Percentiles rank a stretch among this genome's conserved stretches.
Evolutionary conservation across 2,329 filamentous ascomycete genomes (phyloP).

Genomic region (Aspergillus tamarii): DNA sequence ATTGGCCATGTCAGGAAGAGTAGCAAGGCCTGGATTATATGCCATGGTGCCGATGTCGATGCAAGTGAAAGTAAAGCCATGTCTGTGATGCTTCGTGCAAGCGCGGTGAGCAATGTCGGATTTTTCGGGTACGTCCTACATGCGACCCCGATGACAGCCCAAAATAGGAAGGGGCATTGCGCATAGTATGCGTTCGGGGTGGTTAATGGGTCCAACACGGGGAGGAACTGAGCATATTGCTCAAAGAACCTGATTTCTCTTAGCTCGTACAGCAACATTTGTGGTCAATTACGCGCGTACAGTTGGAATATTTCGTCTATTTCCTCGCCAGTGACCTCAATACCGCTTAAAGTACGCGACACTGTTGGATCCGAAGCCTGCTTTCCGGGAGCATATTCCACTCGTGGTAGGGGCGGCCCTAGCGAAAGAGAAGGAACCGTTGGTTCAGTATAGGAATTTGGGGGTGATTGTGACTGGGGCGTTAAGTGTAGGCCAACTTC

Average conservation of each 20-base stretch:
- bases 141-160: conserved; percentile 60
- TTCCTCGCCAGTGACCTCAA: conserved; percentile 35
- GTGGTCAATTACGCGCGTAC: conserved; percentile 24
- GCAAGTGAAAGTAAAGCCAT: conserved; percentile 40
- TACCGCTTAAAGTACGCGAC: conserved; percentile 34
- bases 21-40: conserved; percentile 42
- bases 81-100: conserved; percentile 39
- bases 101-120: conserved; percentile 40
- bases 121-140: conserved; percentile 43
- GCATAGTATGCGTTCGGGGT: conserved; percentile 74
- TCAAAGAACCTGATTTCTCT: conserved; percentile 38
- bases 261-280: not conserved
- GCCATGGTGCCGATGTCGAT: conserved; percentile 34
- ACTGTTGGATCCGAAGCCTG: conserved; percentile 26
- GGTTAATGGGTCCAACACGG: conserved; percentile 51
- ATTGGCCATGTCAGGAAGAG: conserved; percentile 47
- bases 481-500: conserved; percentile 9
- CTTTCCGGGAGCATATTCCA: conserved; percentile 17
- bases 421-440: conserved; percentile 25
- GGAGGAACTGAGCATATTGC: conserved; percentile 42
- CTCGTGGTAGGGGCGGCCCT: conserved; percentile 14
- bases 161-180: conserved; percentile 81
- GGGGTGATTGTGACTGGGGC: conserved; percentile 25
- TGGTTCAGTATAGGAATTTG: conserved; percentile 25
- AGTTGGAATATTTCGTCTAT: conserved; percentile 44